Percentiles rank a stretch among this genome's conserved stretches.
These are phyloP conservation scores for Dipodascus albidus DNA, from an alignment of 805 yeast genomes.

Conservation along the genomic window DNA sequence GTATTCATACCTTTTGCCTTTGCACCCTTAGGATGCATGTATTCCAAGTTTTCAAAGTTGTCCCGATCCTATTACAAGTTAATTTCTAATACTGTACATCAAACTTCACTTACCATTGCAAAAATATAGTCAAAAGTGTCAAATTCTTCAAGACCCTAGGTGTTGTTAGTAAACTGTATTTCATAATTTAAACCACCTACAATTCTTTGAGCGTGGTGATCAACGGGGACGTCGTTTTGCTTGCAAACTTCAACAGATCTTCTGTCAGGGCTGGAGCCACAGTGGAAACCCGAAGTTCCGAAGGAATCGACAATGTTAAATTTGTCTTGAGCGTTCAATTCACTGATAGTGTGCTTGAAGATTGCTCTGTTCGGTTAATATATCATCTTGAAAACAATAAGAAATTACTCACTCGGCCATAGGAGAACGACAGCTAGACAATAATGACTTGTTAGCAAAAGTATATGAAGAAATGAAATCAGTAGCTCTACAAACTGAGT, in stretches of 20 bases:
- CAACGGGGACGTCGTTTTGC: slow-evolving; percentile 59
- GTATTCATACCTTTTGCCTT: slow-evolving; percentile 15
- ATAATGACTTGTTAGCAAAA: too few species aligned
- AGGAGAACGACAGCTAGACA: slow-evolving; percentile 84
- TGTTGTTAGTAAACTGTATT: not conserved
- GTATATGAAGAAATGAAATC: too few species aligned
- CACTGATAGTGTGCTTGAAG: slow-evolving; percentile 51
- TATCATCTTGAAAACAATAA: not conserved
- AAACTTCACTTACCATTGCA: slow-evolving; percentile 31
- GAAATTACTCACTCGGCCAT: slow-evolving; percentile 65
- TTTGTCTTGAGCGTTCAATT: slow-evolving; percentile 32
- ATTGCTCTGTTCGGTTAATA: slow-evolving; percentile 41
- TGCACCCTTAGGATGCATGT: slow-evolving; percentile 30
- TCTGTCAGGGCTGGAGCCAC: slow-evolving; percentile 72
- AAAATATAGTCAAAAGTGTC: slow-evolving; percentile 42
- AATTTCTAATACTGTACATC: too few species aligned
- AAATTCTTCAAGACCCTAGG: slow-evolving; percentile 27
- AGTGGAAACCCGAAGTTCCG: slow-evolving; percentile 80
- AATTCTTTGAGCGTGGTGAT: slow-evolving; percentile 67
- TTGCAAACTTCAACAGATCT: slow-evolving; percentile 61
- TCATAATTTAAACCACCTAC: slow-evolving; percentile 28
- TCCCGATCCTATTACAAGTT: slow-evolving; percentile 48
- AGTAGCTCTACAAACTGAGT: too few species aligned
- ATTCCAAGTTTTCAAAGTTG: slow-evolving; percentile 40
- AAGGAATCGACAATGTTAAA: slow-evolving; percentile 65